Evolutionary conservation across 208 protist genomes (phyloP).

Genomic region (Entamoeba invadens): DNA sequence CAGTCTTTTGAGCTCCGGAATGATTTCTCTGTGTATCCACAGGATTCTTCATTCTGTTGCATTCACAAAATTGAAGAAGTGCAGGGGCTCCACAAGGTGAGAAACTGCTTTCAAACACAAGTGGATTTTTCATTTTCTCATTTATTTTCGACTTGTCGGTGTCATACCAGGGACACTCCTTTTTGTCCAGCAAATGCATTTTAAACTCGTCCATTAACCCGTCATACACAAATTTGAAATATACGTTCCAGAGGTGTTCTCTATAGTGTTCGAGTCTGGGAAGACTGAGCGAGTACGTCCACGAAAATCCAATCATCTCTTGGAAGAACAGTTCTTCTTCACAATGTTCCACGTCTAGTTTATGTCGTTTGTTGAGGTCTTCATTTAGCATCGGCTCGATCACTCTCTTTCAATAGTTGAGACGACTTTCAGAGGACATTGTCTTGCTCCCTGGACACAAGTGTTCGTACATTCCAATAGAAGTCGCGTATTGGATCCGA

Average conservation of each 20-base stretch:
- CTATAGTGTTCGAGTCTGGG: background rate
- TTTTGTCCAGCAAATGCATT: background rate
- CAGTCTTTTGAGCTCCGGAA: background rate
- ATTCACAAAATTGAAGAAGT: background rate
- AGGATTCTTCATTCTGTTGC: background rate
- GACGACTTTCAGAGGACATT: background rate
- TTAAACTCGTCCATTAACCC: background rate
- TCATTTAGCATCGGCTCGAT: too few relatives aligned
- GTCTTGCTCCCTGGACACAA: background rate
- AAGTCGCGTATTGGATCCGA: background rate
- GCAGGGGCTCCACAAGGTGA: background rate
- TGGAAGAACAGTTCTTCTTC: background rate
- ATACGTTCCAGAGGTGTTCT: background rate
- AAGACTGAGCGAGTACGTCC: background rate
- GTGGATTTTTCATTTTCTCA: background rate
- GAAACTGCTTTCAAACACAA: background rate
- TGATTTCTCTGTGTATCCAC: background rate
- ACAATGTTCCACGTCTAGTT: background rate
- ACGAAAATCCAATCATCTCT: background rate
- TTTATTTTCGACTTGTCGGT: background rate
- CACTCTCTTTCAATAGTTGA: background rate
- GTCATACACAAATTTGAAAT: background rate
- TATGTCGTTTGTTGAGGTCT: background rate
- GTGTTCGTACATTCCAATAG: background rate
- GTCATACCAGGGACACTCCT: background rate